Base-by-base conservation (phyloP, 495 filamentous ascomycete genomes). In the Baudoinia panamericana region DNA sequence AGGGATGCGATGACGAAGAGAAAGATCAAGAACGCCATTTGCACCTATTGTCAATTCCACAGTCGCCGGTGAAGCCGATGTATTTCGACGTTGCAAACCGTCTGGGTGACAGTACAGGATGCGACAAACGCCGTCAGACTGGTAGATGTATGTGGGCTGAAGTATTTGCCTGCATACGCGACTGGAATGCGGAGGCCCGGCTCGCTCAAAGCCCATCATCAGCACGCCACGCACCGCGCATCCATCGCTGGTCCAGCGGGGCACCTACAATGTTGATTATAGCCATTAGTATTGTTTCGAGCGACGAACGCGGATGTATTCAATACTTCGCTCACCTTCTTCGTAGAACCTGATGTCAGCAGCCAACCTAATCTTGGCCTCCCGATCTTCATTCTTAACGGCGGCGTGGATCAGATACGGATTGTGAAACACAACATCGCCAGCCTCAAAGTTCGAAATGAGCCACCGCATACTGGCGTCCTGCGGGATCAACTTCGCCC, bases 401-500 rank as follows among this genome's bases (percentile, higher is more conserved):
- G 66, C 68, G 0, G 67, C 70, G 45, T 76, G 73, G 30, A 76
- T 71, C 55, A 63, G 60, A 50, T 70, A 72, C 24, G 71, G 69
- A 31, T 70, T 69, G 44, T 76, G 73, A 25, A 75, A 56, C 3
- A 75, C 70, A 12, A 76, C 69, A 59, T 78, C 72, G 0, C 73
- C 73, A n/a, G 73, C 72, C 36, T 73, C 66, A 48, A 66, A 78
- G 38, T 62, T 59, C 7, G 66, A 65, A 1, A 68, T 64, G 39
- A 78, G 54, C 72, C 72, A 76, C 41, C 63, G 63, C 23, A 59
- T 53, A n/a, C 51, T 51, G 44, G 63, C 52, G 17, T 60, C 53
- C 7, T 53, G 53, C 11, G 57, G 64, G n/a, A n/a, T n/a, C n/a
- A n/a, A n/a, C n/a, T n/a, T n/a, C n/a, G n/a, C n/a, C n/a, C n/a